Percentiles rank a stretch among this genome's conserved stretches.
These are phyloP conservation scores for Zasmidium citrigriseum DNA, from an alignment of 2,329 filamentous ascomycete genomes.

Conservation along the genomic window DNA sequence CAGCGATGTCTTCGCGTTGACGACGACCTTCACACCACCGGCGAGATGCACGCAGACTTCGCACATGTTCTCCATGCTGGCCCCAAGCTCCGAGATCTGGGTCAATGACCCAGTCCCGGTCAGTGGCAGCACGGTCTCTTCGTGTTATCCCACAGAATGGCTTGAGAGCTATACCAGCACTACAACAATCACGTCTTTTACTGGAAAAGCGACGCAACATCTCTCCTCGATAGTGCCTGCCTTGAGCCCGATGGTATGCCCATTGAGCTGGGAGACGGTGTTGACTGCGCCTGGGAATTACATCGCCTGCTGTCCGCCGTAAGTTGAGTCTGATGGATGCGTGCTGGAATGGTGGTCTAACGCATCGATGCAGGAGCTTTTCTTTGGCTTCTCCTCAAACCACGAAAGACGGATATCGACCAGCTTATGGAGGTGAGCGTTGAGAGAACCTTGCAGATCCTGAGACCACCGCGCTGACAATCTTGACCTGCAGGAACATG, in stretches of 20 bases:
- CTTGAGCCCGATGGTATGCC: conserved; percentile 16
- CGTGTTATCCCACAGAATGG: conserved; percentile 15
- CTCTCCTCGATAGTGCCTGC: conserved; percentile 12
- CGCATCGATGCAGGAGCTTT: conserved; percentile 4
- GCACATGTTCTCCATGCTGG: conserved; percentile 12
- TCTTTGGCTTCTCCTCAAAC: conserved; percentile 8
- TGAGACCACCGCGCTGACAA: neutral
- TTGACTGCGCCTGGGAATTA: conserved; percentile 18
- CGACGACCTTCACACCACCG: conserved; percentile 16
- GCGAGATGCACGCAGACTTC: conserved; percentile 11
- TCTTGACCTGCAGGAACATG: conserved; percentile 9
- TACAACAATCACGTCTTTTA: neutral
- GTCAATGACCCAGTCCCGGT: conserved; percentile 15
- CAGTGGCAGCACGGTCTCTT: conserved; percentile 9
- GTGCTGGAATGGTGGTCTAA: neutral
- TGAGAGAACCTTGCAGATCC: neutral
- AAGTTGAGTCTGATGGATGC: neutral
- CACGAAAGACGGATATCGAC: conserved; percentile 13
- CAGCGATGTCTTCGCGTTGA: conserved; percentile 5
- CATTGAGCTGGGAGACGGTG: conserved; percentile 13
- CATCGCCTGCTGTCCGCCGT: conserved; percentile 21
- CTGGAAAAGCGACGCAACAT: neutral
- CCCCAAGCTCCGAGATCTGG: conserved; percentile 13
- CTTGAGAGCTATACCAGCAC: conserved; percentile 7
- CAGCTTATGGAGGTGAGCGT: conserved; percentile 13